Conservation (phyloP, 2,329 filamentous ascomycete species). For the Aspergillus novoparasiticus region DNA sequence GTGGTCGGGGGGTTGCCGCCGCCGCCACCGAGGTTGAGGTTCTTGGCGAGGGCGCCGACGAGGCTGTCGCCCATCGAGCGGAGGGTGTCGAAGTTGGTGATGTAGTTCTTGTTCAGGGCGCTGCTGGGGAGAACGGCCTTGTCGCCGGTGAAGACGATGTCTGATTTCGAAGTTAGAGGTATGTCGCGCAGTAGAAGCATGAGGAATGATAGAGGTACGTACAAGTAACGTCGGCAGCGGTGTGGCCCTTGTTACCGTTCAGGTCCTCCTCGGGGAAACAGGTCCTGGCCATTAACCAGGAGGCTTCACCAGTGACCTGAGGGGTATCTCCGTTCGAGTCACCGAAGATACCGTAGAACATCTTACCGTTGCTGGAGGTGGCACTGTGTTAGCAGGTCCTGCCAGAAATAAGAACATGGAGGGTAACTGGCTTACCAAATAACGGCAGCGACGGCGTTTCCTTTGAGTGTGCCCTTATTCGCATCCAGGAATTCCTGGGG, state of each 20-base stretch:
- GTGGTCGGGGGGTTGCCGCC: not conserved
- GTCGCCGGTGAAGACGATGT: slow-evolving; percentile 35
- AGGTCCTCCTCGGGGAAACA: slow-evolving; percentile 34
- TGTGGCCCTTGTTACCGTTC: slow-evolving; percentile 30
- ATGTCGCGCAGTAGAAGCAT: not conserved
- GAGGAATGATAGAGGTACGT: slow-evolving; percentile 1
- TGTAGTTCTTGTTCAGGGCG: slow-evolving; percentile 29
- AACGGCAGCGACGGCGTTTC: slow-evolving; percentile 33
- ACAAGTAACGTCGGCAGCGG: slow-evolving; percentile 34
- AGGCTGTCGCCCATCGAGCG: slow-evolving; percentile 32
- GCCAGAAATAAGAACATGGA: not conserved
- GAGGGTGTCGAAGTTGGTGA: slow-evolving; percentile 31
- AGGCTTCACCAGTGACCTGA: slow-evolving; percentile 36
- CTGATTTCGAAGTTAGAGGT: slow-evolving; percentile 13
- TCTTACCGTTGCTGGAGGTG: slow-evolving; percentile 30
- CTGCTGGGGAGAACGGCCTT: slow-evolving; percentile 28
- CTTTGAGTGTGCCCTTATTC: slow-evolving; percentile 22
- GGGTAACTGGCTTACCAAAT: slow-evolving; percentile 26
- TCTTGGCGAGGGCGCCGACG: slow-evolving; percentile 24
- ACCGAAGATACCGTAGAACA: slow-evolving; percentile 38
- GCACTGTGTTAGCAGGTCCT: not conserved
- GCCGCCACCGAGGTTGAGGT: slow-evolving; percentile 17
- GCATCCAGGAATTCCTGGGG: slow-evolving; percentile 28
- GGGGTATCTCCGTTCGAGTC: slow-evolving; percentile 33
- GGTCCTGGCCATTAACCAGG: slow-evolving; percentile 37